Conservation (phyloP, 1,139 yeast genomes). For the Hyphopichia khmerensis region DNA sequence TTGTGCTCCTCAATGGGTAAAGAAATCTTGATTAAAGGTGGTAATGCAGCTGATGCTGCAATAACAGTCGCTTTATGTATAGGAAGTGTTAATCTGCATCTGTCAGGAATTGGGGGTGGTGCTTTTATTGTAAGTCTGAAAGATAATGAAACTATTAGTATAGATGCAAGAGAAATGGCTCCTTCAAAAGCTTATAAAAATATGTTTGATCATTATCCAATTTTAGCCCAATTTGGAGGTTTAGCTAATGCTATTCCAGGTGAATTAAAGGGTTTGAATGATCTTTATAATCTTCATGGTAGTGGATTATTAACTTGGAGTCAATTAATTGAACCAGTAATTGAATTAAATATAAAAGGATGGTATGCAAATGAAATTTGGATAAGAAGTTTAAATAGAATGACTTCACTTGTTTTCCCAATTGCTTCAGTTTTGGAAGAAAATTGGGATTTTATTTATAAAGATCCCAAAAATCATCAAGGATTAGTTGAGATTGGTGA, state of each 20-base stretch:
- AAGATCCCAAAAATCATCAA: conserved; percentile 21
- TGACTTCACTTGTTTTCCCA: conserved; percentile 26
- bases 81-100: conserved; percentile 78
- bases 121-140: conserved; percentile 63
- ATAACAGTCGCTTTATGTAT: conserved; percentile 86
- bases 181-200: conserved; percentile 60
- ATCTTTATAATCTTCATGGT: conserved; percentile 58
- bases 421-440: conserved; percentile 25
- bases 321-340: conserved; percentile 75
- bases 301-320: conserved; percentile 72
- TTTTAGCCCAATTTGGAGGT: conserved; percentile 71
- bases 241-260: conserved; percentile 88
- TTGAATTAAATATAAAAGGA: conserved; percentile 64
- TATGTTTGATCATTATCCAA: conserved; percentile 56
- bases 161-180: conserved; percentile 89
- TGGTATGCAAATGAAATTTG: conserved; percentile 58
- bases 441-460: conserved; percentile 58
- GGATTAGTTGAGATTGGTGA: conserved; percentile 55
- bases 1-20: conserved; percentile 71
- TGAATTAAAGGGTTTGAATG: conserved; percentile 77
- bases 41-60: conserved; percentile 89
- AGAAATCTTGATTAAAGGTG: conserved; percentile 59
- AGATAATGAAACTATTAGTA: conserved; percentile 49
- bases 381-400: conserved; percentile 25
- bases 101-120: conserved; percentile 95